Percentiles rank a stretch among this genome's conserved stretches.
Conservation (phyloP, 805 yeast species). For the Saccharomycopsis microspora region DNA sequence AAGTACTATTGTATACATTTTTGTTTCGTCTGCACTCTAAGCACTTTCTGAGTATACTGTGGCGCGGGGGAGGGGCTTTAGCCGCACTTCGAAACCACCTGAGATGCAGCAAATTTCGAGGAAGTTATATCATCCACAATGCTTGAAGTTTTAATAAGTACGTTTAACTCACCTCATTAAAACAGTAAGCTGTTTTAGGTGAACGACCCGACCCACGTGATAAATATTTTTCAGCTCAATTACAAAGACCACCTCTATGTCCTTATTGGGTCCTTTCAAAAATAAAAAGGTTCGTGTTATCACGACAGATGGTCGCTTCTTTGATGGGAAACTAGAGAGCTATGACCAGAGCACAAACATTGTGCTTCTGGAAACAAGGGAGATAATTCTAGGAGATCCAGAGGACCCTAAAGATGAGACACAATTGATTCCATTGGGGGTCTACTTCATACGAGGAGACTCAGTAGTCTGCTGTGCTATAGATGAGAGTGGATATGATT, state of each 20-base stretch:
- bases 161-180: too few species aligned
- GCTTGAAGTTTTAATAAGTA: too few species aligned
- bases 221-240: too few species aligned
- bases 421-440: constrained; percentile 28
- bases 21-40: too few species aligned
- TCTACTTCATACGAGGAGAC: constrained; percentile 34
- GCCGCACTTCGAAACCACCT: too few species aligned
- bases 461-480: constrained; percentile 34
- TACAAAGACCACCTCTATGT: constrained; percentile 4
- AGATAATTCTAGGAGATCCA: constrained; percentile 22
- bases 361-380: constrained; percentile 27
- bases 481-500: constrained; percentile 25
- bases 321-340: constrained; percentile 19
- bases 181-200: too few species aligned
- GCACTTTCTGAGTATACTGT: too few species aligned
- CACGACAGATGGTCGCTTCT: constrained; percentile 26
- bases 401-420: constrained; percentile 21
- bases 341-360: constrained; percentile 33
- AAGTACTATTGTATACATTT: too few species aligned
- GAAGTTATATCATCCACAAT: too few species aligned
- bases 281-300: constrained; percentile 22
- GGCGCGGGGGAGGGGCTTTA: too few species aligned
- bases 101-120: too few species aligned
- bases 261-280: constrained; percentile 10
- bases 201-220: too few species aligned